Conservation (phyloP, 1,139 yeast genomes). For the Kodamaea sp. region DNA sequence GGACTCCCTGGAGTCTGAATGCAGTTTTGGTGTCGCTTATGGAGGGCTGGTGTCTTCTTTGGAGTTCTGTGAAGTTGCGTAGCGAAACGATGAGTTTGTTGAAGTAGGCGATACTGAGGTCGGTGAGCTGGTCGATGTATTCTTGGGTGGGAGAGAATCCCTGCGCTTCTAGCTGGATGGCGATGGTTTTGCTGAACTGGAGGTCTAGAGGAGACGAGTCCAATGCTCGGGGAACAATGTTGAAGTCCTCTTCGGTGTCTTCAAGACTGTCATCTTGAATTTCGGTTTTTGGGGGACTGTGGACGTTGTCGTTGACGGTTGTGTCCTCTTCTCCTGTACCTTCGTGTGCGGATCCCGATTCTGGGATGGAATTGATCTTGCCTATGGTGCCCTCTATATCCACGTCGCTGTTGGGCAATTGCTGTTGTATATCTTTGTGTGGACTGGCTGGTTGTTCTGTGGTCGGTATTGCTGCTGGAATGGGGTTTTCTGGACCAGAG, state of each 20-base stretch:
- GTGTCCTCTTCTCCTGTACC: too few relatives aligned
- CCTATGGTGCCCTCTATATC: too few relatives aligned
- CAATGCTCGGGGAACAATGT: conserved; percentile 1
- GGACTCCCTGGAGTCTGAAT: conserved; percentile 47
- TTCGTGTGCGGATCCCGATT: too few relatives aligned
- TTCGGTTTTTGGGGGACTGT: too few relatives aligned
- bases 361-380: too few relatives aligned
- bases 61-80: conserved; percentile 60
- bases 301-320: too few relatives aligned
- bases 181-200: conserved; percentile 36
- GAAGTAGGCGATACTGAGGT: conserved; percentile 53
- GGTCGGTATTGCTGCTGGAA: too few relatives aligned
- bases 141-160: conserved; percentile 38
- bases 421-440: too few relatives aligned
- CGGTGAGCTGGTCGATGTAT: conserved; percentile 49
- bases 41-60: conserved; percentile 64
- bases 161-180: conserved; percentile 37
- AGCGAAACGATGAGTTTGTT: conserved; percentile 47
- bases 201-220: conserved; percentile 32
- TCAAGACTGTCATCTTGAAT: too few relatives aligned
- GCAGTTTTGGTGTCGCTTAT: conserved; percentile 57
- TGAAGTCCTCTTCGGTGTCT: neutral
- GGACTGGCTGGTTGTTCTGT: too few relatives aligned
- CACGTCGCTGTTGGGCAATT: too few relatives aligned
- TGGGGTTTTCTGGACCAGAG: too few relatives aligned